phyloP scores from a whole-genome alignment of 2,329 filamentous ascomycete species.

The Ceratocystis huliohia region DNA sequence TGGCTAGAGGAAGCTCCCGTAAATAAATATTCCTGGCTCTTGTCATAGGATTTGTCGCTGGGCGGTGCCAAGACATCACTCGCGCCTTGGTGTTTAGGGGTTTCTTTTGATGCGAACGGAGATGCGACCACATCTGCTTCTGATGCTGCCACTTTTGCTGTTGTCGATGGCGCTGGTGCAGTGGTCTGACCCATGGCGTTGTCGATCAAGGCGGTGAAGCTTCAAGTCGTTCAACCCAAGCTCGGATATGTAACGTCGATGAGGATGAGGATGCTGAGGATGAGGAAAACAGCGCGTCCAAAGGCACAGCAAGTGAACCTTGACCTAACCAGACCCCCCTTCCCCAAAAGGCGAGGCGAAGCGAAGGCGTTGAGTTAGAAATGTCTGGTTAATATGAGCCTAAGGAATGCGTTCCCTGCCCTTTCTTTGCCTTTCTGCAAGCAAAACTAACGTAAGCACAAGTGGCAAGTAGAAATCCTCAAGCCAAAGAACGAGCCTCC shows the following conservation, averaged over 20 bases:
- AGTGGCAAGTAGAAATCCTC: not conserved
- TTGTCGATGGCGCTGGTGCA: not conserved
- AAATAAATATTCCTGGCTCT: not conserved
- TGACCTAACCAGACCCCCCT: too few relatives aligned
- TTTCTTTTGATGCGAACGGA: not conserved
- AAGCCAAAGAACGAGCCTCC: not conserved
- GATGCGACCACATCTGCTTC: constrained; percentile 2
- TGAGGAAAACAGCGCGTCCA: not conserved
- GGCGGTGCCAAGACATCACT: not conserved
- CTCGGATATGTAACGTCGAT: constrained; percentile 5
- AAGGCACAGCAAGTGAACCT: not conserved
- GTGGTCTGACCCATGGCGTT: constrained; percentile 10
- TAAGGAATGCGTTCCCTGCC: not conserved
- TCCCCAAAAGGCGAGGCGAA: constrained; percentile 1
- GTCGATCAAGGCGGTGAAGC: constrained; percentile 7
- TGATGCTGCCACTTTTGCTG: not conserved
- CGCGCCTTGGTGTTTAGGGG: not conserved
- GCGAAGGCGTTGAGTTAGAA: not conserved
- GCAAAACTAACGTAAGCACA: constrained; percentile 4
- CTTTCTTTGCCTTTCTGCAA: not conserved
- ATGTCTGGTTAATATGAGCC: not conserved
- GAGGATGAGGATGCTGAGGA: not conserved
- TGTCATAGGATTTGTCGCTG: not conserved
- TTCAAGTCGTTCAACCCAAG: not conserved
- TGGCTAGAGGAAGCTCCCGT: not conserved